Evolutionary conservation across 257 asterid species (phyloP).

Genomic region (Eucommia ulmoides): DNA sequence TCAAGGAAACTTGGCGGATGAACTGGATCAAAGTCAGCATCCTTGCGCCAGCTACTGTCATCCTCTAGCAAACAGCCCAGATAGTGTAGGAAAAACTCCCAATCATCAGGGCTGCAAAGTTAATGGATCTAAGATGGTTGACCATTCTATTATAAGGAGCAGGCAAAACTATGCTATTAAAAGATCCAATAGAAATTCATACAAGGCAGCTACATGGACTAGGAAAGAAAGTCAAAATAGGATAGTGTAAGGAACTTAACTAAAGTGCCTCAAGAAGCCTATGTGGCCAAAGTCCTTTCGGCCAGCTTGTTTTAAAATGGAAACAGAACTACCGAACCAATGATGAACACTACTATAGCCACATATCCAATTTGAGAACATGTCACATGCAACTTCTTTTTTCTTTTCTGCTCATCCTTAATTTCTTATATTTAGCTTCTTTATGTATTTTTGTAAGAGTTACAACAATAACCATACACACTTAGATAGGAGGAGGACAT

Average conservation of each 20-base stretch:
- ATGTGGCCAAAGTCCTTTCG: no score
- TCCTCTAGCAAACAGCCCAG: slow-evolving; percentile 87
- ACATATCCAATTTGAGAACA: no score
- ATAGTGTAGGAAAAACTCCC: slow-evolving; percentile 82
- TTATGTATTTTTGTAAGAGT: no score
- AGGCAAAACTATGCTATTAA: slow-evolving; percentile 4
- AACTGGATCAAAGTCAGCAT: slow-evolving; percentile 19
- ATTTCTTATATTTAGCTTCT: no score
- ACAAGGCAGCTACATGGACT: background rate
- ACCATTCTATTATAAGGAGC: no score
- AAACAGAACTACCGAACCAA: no score
- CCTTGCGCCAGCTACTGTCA: slow-evolving; percentile 37
- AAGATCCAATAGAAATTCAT: background rate
- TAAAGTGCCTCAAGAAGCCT: background rate
- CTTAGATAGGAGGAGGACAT: no score
- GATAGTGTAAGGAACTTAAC: background rate
- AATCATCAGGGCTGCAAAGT: slow-evolving; percentile 75
- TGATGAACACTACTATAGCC: no score
- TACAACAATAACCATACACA: no score
- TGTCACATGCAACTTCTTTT: no score
- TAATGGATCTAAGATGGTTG: slow-evolving; percentile 11
- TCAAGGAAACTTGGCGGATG: slow-evolving; percentile 21
- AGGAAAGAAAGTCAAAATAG: background rate
- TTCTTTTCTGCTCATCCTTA: no score
- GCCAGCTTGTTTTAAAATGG: no score